Evolutionary conservation across 2,329 filamentous ascomycete genomes (phyloP).

Genomic region (Mycocentrospora acerina): DNA sequence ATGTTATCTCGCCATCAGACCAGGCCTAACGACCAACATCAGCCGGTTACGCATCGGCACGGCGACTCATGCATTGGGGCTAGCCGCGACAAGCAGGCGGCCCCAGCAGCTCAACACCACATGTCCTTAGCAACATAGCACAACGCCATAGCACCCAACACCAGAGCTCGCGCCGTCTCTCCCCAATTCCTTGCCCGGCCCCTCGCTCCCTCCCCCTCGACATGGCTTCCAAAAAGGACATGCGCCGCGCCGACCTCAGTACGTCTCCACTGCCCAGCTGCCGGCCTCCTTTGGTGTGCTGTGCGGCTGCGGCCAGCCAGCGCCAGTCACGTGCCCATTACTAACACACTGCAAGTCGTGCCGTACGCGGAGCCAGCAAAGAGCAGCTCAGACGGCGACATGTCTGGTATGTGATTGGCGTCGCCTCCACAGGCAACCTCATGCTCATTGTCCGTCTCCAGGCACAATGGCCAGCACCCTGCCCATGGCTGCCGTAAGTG

Average conservation of each 20-base stretch:
- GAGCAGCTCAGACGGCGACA: constrained; percentile 65
- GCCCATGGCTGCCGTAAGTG: constrained; percentile 81
- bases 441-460: constrained; percentile 23
- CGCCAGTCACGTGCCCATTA: constrained; percentile 28
- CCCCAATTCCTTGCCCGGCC: constrained; percentile 15
- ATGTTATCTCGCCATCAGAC: too few relatives aligned
- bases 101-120: too few relatives aligned
- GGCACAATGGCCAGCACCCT: constrained; percentile 73
- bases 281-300: constrained; percentile 8
- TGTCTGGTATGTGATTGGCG: constrained; percentile 60
- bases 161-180: too few relatives aligned
- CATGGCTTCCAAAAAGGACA: constrained; percentile 74
- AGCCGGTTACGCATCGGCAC: too few relatives aligned
- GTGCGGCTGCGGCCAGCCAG: constrained; percentile 4
- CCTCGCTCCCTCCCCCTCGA: constrained; percentile 21
- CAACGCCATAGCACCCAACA: constrained; percentile 8
- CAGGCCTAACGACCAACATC: too few relatives aligned
- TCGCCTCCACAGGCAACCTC: neutral
- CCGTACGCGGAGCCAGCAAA: constrained; percentile 78
- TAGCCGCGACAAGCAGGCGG: too few relatives aligned
- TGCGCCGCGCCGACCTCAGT: constrained; percentile 74
- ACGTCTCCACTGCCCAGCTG: constrained; percentile 37
- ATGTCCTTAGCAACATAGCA: constrained; percentile 2
- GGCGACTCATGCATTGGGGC: too few relatives aligned
- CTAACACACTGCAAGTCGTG: constrained; percentile 63